phyloP scores from a whole-genome alignment of 805 yeast genomes.

The Yamadazyma paraphyllophila region DNA sequence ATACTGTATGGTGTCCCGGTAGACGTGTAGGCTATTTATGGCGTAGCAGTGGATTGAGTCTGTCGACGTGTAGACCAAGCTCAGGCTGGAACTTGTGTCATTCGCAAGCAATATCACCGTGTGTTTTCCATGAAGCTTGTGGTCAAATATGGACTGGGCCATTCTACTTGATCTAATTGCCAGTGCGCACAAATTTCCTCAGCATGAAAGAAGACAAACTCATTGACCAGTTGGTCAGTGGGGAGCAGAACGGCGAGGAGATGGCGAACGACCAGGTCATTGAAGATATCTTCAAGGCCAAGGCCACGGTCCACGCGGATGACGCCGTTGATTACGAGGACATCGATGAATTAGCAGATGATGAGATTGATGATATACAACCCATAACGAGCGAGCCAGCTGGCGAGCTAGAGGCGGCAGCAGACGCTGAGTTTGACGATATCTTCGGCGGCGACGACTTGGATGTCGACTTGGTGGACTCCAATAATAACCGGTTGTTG shows the following conservation, averaged over 20 bases:
- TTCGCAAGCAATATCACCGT: no score
- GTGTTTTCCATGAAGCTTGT: no score
- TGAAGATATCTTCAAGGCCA: constrained; percentile 36
- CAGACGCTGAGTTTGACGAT: constrained; percentile 41
- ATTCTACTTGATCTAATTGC: no score
- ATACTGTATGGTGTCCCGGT: background rate
- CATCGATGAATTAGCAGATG: constrained; percentile 93
- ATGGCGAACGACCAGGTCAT: constrained; percentile 27
- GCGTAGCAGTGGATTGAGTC: background rate
- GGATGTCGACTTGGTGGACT: constrained; percentile 18
- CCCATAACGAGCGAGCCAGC: constrained; percentile 9
- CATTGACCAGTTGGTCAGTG: constrained; percentile 17
- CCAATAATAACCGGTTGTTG: constrained; percentile 10
- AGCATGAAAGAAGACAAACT: constrained; percentile 1
- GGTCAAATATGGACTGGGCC: no score
- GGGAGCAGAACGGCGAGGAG: constrained; percentile 14
- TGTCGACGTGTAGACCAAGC: background rate
- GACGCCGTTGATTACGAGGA: constrained; percentile 94
- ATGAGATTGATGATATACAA: constrained; percentile 46
- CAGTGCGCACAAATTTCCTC: background rate
- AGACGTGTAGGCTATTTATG: background rate
- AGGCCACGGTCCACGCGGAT: constrained; percentile 67
- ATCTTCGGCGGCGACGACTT: constrained; percentile 30
- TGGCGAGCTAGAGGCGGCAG: constrained; percentile 26
- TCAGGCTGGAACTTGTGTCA: no score